These are phyloP conservation scores for Cyclotella atomus DNA, from an alignment of 108 stramenopile species.

Conservation along the genomic window DNA sequence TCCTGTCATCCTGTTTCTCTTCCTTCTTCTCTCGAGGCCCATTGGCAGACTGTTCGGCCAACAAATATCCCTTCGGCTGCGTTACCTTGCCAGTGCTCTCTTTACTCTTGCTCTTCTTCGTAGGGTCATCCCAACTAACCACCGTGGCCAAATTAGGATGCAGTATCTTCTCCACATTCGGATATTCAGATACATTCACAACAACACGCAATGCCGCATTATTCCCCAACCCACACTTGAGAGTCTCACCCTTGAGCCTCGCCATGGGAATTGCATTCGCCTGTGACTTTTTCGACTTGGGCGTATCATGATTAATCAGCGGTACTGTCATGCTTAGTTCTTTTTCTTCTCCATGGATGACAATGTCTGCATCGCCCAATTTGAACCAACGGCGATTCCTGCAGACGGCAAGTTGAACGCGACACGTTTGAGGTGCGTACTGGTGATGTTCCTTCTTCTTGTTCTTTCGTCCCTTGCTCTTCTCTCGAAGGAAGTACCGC, in stretches of 20 bases:
- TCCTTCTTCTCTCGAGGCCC: background rate
- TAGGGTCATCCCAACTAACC: conserved; percentile 12
- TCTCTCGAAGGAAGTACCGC: conserved; percentile 4
- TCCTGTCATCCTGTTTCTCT: background rate
- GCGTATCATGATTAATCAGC: conserved; percentile 1
- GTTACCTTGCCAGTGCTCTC: background rate
- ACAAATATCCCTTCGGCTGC: background rate
- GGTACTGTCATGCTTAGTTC: conserved; percentile 13
- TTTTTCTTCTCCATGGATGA: conserved; percentile 31
- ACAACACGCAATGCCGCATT: conserved; percentile 22
- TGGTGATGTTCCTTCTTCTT: background rate
- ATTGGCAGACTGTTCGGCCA: background rate
- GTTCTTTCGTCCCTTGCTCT: background rate
- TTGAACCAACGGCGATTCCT: conserved; percentile 23
- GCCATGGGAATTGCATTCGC: conserved; percentile 19
- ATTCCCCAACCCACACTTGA: conserved; percentile 21
- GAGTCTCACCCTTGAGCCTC: conserved; percentile 35
- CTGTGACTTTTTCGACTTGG: background rate
- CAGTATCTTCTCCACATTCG: background rate
- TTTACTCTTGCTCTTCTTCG: background rate
- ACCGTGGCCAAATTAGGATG: background rate
- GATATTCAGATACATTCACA: conserved; percentile 23
- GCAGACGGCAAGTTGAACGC: conserved; percentile 26
- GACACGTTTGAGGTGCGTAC: conserved; percentile 17
- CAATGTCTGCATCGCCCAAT: conserved; percentile 22